Evolutionary conservation across 208 protist species (phyloP).

Genomic region (Vickermania ingenoplastis): DNA sequence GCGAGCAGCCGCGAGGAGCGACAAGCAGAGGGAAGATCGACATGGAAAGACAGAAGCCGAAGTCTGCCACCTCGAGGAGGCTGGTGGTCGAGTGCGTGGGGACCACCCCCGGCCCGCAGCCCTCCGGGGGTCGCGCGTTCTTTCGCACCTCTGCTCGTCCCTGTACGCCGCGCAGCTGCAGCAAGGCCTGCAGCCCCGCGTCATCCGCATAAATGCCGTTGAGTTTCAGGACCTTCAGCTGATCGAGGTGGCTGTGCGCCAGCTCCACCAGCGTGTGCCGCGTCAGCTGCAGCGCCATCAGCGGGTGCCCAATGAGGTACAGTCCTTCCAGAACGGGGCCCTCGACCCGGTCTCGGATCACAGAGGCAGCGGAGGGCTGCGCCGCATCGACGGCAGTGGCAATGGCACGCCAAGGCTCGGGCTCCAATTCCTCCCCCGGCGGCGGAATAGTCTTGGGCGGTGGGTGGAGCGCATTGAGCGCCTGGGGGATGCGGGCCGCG

Average conservation of each 20-base stretch:
- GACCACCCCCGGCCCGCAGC: neutral
- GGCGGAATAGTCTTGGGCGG: neutral
- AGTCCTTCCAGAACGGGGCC: constrained; percentile 3
- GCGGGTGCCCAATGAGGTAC: neutral
- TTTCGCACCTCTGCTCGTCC: neutral
- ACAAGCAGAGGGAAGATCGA: neutral
- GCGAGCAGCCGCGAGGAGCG: neutral
- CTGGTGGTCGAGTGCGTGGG: neutral
- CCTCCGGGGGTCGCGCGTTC: neutral
- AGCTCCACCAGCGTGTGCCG: neutral
- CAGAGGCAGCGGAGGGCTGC: neutral
- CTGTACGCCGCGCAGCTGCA: neutral
- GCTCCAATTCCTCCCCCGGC: neutral
- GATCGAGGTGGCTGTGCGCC: neutral
- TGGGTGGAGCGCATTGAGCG: neutral
- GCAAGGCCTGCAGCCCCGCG: neutral
- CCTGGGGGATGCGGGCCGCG: neutral
- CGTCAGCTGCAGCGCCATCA: neutral
- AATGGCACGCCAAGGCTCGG: neutral
- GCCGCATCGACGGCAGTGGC: neutral
- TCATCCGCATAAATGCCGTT: constrained; percentile 2
- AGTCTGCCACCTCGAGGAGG: neutral
- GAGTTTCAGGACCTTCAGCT: neutral
- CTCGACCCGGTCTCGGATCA: neutral
- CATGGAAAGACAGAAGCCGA: neutral